Percentiles rank a stretch among this genome's conserved stretches.
Evolutionary conservation across 768 basidiomycete genomes (phyloP).

Genomic region (Paxillus ammoniavirescens): DNA sequence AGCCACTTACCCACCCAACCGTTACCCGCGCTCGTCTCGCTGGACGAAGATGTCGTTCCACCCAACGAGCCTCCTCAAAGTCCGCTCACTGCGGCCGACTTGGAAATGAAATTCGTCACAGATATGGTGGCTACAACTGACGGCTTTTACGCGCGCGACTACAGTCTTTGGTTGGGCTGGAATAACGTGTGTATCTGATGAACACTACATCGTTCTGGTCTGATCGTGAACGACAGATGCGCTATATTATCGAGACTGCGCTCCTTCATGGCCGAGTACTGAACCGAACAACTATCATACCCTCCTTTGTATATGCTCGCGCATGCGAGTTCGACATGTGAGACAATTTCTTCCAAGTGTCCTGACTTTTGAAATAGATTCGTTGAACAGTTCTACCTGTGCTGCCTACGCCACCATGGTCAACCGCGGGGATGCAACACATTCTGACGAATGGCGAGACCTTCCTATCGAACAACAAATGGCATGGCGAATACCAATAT

Average conservation of each 20-base stretch:
- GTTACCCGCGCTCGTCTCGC: slow-evolving; percentile 7
- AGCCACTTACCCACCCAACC: slow-evolving; percentile 16
- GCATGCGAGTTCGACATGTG: slow-evolving; percentile 39
- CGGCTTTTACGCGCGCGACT: slow-evolving; percentile 46
- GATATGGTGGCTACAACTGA: slow-evolving; percentile 38
- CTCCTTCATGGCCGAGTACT: slow-evolving; percentile 42
- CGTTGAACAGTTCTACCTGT: slow-evolving; percentile 30
- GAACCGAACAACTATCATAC: slow-evolving; percentile 43
- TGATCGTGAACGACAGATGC: slow-evolving; percentile 32
- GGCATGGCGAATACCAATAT: slow-evolving; percentile 34
- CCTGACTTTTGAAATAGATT: neutral
- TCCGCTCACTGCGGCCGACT: slow-evolving; percentile 5
- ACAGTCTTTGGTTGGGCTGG: slow-evolving; percentile 48
- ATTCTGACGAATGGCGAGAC: slow-evolving; percentile 38
- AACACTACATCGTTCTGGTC: neutral
- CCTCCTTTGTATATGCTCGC: slow-evolving; percentile 47
- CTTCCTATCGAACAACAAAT: slow-evolving; percentile 37
- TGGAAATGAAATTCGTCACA: slow-evolving; percentile 30
- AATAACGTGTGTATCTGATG: slow-evolving; percentile 37
- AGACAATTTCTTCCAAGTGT: neutral
- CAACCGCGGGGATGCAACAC: slow-evolving; percentile 41
- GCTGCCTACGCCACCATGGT: slow-evolving; percentile 44
- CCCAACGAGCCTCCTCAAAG: slow-evolving; percentile 7
- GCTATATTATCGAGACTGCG: slow-evolving; percentile 48
- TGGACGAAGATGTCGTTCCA: slow-evolving; percentile 14